Evolutionary conservation across 768 basidiomycete genomes (phyloP).

Genomic region (Tylopilus subfusipes): DNA sequence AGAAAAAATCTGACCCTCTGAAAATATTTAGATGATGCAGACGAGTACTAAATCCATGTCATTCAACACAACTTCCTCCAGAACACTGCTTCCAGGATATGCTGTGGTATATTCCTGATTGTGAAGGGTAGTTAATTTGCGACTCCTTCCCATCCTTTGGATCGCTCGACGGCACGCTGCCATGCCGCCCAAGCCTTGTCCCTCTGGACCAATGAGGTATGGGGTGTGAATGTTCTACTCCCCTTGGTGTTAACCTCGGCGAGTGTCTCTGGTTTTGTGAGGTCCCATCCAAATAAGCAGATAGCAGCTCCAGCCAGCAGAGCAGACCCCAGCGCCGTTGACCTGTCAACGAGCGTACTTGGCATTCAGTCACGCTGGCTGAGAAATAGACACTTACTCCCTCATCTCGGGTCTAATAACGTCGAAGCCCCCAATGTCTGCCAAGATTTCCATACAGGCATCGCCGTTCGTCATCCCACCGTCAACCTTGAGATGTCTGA

Average conservation of each 20-base stretch:
- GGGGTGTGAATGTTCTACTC: conserved; percentile 64
- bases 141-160: conserved; percentile 72
- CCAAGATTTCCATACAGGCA: conserved; percentile 79
- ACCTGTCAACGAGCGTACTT: conserved; percentile 43
- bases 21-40: conserved; percentile 58
- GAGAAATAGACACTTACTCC: conserved; percentile 56
- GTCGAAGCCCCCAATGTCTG: conserved; percentile 87
- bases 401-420: conserved; percentile 95
- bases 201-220: conserved; percentile 48
- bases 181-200: conserved; percentile 72
- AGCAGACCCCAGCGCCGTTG: conserved; percentile 93
- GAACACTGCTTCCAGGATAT: neutral
- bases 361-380: neutral
- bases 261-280: conserved; percentile 78
- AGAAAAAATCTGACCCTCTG: conserved; percentile 78
- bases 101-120: neutral
- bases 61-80: neutral
- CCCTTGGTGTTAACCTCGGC: conserved; percentile 84
- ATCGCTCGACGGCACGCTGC: conserved; percentile 85
- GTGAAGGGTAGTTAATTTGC: conserved; percentile 19
- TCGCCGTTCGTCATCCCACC: conserved; percentile 99
- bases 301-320: conserved; percentile 90
- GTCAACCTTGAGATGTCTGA: conserved; percentile 90
- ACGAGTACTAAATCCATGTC: neutral
- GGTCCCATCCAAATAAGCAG: conserved; percentile 87